Conservation (phyloP, 2,329 filamentous ascomycete species). For the Aspergillus sp. region DNA sequence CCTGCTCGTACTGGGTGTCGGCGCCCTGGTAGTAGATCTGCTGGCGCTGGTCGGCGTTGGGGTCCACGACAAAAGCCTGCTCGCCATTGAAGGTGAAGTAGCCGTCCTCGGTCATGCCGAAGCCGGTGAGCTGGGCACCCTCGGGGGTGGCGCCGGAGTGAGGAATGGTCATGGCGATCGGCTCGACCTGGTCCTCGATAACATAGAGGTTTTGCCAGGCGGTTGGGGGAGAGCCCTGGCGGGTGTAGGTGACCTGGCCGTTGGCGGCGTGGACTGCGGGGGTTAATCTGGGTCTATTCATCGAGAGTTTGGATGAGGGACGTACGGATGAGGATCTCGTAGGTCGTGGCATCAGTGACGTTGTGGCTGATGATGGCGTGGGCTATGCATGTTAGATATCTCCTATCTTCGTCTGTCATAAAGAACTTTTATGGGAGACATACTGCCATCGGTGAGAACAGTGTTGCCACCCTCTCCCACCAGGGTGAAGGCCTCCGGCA, state of each 20-base stretch:
- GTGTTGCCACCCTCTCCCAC: slow-evolving; percentile 13
- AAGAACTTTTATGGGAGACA: not conserved
- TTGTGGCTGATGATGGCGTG: slow-evolving; percentile 1
- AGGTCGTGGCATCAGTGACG: not conserved
- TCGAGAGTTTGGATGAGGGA: not conserved
- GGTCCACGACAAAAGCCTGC: not conserved
- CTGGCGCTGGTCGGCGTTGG: not conserved
- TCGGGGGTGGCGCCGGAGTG: slow-evolving; percentile 2
- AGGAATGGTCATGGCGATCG: slow-evolving; percentile 5
- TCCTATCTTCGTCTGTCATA: too few relatives aligned
- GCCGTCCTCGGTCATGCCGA: slow-evolving; percentile 5
- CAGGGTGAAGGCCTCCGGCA: slow-evolving; percentile 12
- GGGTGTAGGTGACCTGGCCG: slow-evolving; percentile 2
- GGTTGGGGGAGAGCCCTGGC: not conserved
- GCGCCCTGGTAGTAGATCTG: not conserved
- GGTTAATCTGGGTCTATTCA: not conserved
- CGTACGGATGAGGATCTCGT: slow-evolving; percentile 5
- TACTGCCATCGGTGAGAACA: slow-evolving; percentile 9
- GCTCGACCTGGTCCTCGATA: not conserved
- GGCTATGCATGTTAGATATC: slow-evolving; percentile 1
- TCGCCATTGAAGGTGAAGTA: slow-evolving; percentile 5
- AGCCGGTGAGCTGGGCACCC: not conserved
- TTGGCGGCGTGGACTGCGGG: not conserved
- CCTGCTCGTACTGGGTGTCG: not conserved
- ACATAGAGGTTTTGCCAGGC: slow-evolving; percentile 7